These are phyloP conservation scores for Musa schizocarpa DNA, from an alignment of 176 grass and related monocot genomes.

Conservation along the genomic window DNA sequence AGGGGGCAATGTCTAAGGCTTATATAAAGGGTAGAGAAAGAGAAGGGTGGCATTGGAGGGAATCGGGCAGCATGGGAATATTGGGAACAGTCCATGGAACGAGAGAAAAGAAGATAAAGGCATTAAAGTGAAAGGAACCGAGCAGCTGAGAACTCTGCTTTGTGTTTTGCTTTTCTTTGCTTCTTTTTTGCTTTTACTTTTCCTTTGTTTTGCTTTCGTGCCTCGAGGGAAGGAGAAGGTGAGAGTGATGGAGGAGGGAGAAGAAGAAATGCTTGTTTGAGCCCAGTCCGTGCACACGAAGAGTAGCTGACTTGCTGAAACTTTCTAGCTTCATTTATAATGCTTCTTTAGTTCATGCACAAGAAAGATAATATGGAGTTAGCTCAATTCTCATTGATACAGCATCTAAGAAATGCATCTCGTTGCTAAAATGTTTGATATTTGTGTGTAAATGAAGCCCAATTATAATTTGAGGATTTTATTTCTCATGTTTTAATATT, in stretches of 20 bases:
- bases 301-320: too few species aligned
- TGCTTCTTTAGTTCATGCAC: too few species aligned
- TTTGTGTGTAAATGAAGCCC: too few species aligned
- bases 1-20: not conserved
- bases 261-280: not conserved
- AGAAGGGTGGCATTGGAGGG: constrained; percentile 12
- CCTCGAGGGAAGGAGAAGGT: not conserved
- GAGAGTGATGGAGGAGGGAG: not conserved
- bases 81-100: too few species aligned
- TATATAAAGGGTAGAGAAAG: constrained; percentile 13
- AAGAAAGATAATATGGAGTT: too few species aligned
- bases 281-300: too few species aligned
- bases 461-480: too few species aligned
- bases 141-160: not conserved
- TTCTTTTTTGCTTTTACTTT: not conserved
- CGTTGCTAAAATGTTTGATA: too few species aligned
- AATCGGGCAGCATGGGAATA: not conserved
- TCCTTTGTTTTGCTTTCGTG: constrained; percentile 1
- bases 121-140: constrained; percentile 29
- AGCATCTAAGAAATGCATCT: too few species aligned
- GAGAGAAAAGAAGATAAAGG: constrained; percentile 10
- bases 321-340: too few species aligned
- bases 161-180: constrained; percentile 2
- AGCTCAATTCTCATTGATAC: too few species aligned
- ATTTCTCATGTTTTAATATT: too few species aligned